These are phyloP conservation scores for Tillandsia fasciculata DNA, from an alignment of 176 grass and related monocot genomes.

Conservation along the genomic window DNA sequence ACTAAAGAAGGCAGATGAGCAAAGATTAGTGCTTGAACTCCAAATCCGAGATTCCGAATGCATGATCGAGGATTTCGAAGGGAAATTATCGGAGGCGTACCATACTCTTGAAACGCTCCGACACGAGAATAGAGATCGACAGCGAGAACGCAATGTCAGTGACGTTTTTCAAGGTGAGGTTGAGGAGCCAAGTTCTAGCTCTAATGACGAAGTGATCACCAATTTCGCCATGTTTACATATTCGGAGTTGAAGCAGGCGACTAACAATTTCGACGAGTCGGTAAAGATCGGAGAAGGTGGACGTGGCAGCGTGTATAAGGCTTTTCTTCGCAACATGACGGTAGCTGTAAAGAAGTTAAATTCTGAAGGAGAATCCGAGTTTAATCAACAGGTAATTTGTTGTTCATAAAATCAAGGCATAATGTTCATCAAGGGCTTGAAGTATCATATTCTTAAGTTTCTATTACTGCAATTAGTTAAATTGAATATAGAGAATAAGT, in stretches of 20 bases:
- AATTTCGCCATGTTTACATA: constrained; percentile 19
- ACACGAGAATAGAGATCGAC: constrained; percentile 6
- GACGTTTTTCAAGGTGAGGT: neutral
- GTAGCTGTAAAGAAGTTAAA: constrained; percentile 45
- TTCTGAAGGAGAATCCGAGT: constrained; percentile 22
- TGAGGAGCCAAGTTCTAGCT: constrained; percentile 7
- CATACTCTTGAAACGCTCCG: constrained; percentile 30
- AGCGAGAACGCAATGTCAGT: neutral
- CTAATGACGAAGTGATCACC: neutral
- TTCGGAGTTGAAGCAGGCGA: constrained; percentile 40
- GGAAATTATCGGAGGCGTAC: constrained; percentile 39
- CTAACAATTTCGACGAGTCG: constrained; percentile 35
- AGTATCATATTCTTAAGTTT: too few relatives aligned
- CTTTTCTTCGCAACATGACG: constrained; percentile 13
- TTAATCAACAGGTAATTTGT: constrained; percentile 20
- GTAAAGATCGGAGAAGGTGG: constrained; percentile 27
- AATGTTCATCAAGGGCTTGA: too few relatives aligned
- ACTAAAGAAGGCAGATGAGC: constrained; percentile 23
- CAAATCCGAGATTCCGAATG: constrained; percentile 19
- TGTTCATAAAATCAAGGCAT: too few relatives aligned
- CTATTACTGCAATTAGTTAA: too few relatives aligned
- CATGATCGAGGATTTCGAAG: constrained; percentile 22
- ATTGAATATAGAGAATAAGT: neutral
- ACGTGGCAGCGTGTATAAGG: constrained; percentile 36
- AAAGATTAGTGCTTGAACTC: constrained; percentile 32